phyloP scores from a whole-genome alignment of 768 basidiomycete species.

The Hirschioporus abietinus region DNA sequence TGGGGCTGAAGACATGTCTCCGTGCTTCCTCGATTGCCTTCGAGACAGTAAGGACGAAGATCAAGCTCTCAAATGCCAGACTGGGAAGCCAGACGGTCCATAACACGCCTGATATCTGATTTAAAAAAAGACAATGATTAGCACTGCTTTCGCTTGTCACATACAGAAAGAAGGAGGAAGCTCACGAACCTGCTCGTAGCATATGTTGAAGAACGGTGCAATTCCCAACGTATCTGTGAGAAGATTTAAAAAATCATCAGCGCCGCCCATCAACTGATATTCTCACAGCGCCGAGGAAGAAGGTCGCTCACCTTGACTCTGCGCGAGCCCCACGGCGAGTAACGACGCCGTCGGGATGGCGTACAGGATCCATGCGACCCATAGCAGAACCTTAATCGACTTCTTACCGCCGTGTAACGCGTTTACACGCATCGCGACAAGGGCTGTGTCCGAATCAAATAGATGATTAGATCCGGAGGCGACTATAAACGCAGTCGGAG shows the following conservation, averaged over 20 bases:
- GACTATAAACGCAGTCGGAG: background rate
- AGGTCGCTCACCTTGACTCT: background rate
- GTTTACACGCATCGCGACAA: conserved; percentile 2
- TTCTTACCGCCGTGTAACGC: conserved; percentile 1
- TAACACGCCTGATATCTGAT: background rate
- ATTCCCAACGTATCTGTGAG: background rate
- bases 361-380: background rate
- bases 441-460: background rate
- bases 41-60: background rate
- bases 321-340: background rate
- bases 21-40: conserved; percentile 2
- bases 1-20: background rate
- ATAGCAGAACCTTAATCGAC: conserved; percentile 2
- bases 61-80: background rate
- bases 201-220: conserved; percentile 1
- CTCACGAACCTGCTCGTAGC: background rate
- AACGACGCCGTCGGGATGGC: background rate
- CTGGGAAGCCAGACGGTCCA: conserved; percentile 3
- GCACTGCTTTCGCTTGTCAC: background rate
- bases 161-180: background rate
- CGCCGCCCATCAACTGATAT: background rate
- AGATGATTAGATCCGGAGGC: background rate
- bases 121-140: background rate
- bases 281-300: background rate
- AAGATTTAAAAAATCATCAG: background rate